phyloP scores from a whole-genome alignment of 352 stramenopile species.

The Blastocystis sp. region DNA sequence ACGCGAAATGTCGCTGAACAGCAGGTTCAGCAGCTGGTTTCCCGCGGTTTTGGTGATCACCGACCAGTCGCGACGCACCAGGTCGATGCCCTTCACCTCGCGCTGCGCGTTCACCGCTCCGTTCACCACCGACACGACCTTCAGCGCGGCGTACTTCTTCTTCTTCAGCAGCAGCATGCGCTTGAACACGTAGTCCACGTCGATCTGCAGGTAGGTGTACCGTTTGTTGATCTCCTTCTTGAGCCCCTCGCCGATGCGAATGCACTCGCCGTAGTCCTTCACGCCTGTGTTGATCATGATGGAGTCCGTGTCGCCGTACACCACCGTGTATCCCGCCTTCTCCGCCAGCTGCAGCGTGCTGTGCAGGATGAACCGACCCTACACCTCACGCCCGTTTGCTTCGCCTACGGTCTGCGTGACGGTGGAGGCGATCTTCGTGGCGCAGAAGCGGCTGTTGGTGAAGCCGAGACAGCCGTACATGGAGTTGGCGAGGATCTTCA shows the following conservation, averaged over 20 bases:
- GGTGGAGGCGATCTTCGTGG: conserved; percentile 96
- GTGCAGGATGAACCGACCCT: conserved; percentile 96
- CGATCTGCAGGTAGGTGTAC: conserved; percentile 96
- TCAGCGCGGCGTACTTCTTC: conserved; percentile 99
- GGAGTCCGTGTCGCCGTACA: conserved; percentile 99
- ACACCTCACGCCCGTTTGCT: conserved; percentile 75
- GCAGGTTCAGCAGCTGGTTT: conserved; percentile 92
- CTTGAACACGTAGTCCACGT: conserved; percentile 99
- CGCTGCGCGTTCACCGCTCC: conserved; percentile 79
- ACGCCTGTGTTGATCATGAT: conserved; percentile 98
- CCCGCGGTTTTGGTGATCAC: conserved; percentile 95
- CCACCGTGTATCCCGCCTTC: conserved; percentile 91
- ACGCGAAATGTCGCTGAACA: conserved; percentile 90
- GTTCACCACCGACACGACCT: conserved; percentile 78
- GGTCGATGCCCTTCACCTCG: conserved; percentile 96
- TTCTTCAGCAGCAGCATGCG: conserved; percentile 99
- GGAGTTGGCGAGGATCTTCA: conserved; percentile 99
- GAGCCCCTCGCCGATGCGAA: conserved; percentile 87
- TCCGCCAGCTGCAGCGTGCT: conserved; percentile 94
- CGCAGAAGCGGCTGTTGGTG: conserved; percentile 95
- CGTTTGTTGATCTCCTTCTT: conserved; percentile 98
- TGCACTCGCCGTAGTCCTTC: conserved; percentile 82
- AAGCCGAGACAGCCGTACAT: conserved; percentile 99
- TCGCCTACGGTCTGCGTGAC: conserved; percentile 85
- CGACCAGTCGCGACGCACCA: conserved; percentile 97